Conservation (phyloP, 1,139 yeast genomes). For the Yamadazyma membranifaciens region DNA sequence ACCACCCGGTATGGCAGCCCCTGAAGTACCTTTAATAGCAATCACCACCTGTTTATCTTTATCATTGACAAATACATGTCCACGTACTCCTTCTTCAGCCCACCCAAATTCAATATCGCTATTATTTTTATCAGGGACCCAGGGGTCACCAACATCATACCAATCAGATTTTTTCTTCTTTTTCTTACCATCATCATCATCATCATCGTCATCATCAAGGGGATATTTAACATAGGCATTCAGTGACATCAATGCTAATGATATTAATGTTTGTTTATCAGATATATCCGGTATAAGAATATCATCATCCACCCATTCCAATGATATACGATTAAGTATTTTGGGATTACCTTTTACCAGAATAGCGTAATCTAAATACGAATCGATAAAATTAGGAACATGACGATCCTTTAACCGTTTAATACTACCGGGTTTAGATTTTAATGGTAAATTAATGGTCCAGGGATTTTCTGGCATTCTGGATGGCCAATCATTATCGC, state of each 20-base stretch:
- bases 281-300: constrained; percentile 68
- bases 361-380: constrained; percentile 60
- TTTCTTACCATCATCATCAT: no score
- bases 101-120: constrained; percentile 67
- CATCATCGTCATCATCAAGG: constrained; percentile 48
- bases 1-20: constrained; percentile 75
- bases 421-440: constrained; percentile 26
- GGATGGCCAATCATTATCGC: constrained; percentile 41
- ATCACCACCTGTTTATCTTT: constrained; percentile 69
- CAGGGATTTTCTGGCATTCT: constrained; percentile 42
- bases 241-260: constrained; percentile 83
- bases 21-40: constrained; percentile 90
- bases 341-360: constrained; percentile 42
- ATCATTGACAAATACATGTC: constrained; percentile 79
- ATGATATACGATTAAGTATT: constrained; percentile 36
- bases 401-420: constrained; percentile 55
- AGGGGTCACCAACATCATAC: constrained; percentile 73
- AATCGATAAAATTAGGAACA: constrained; percentile 62
- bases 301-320: constrained; percentile 55
- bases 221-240: constrained; percentile 89
- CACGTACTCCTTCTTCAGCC: constrained; percentile 81
- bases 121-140: constrained; percentile 43
- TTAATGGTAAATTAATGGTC: constrained; percentile 27
- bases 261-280: constrained; percentile 69
- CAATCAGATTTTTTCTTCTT: constrained; percentile 61